Evolutionary conservation across 2,329 filamentous ascomycete species (phyloP), one percentile per base, ranked within the genome.

Genomic region (Rutstroemia sydowiana): DNA sequence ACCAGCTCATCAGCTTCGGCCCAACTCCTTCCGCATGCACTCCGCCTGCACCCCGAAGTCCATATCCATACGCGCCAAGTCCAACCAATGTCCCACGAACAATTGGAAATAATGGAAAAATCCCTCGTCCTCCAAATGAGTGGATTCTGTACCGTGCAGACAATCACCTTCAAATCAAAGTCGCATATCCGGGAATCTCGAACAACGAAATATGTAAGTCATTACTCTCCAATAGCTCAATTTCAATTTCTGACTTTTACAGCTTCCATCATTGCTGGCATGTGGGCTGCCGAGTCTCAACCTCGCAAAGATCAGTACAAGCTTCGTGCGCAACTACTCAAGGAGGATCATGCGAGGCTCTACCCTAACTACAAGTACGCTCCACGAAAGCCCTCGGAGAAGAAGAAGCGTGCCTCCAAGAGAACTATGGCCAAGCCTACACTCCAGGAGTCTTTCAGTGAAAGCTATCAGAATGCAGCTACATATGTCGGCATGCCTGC

Each of bases 191-290:
- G 10, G 32, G 32, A 26, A 46, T 46, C 32, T 36, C 18, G 13
- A 46, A 46, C 13, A 46, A 46, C 44, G 44, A 46, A 31, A 46
- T 46, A 13, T 46, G 44, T 46, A 37, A 37, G 44, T 28, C 28
- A 13, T 16, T n/a, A 8, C 28, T 26, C 14, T 9, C 21, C 23
- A 2, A 9, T 26, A 13, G 8, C 37, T 37, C 16, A 5, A 6
- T 36, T 14, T 3, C 14, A 14, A 11, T 13, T 46, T 46, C 44
- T 46, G 37, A 46, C 18, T 4, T 18, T 14, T 16, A 2, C 18
- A 46, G 44, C 32, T 26, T 46, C 44, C 14, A 46, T 46, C 13
- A 37, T 46, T 14, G 44, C 44, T 21, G 44, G 44, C 31, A 46
- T 46, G 44, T 46, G 44, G 44, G 44, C 44, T 36, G 44, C 44